Conservation (phyloP, 1,139 yeast species). For the Geotrichum europaeum region DNA sequence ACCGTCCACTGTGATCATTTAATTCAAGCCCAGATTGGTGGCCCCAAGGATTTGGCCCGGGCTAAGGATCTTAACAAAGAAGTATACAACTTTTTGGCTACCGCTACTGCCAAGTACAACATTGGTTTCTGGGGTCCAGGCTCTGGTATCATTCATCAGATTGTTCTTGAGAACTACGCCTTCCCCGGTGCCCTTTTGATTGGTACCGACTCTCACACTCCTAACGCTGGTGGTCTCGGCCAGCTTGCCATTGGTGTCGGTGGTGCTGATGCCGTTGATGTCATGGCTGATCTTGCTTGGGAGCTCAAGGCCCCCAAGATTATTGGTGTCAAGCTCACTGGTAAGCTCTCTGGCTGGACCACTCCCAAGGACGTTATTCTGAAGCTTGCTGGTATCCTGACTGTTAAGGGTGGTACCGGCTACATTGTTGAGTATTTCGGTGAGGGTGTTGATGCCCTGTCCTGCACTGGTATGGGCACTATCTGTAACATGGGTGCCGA, state of each 20-base stretch:
- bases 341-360: slow-evolving; percentile 82
- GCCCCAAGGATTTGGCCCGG: slow-evolving; percentile 61
- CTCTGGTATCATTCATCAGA: slow-evolving; percentile 96
- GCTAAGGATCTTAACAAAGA: slow-evolving; percentile 84
- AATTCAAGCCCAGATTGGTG: slow-evolving; percentile 94
- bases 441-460: slow-evolving; percentile 75
- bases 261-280: slow-evolving; percentile 99
- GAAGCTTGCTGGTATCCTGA: slow-evolving; percentile 77
- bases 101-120: slow-evolving; percentile 88
- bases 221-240: slow-evolving; percentile 97
- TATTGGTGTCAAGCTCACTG: slow-evolving; percentile 86
- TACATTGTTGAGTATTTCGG: slow-evolving; percentile 93
- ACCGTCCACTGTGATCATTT: slow-evolving; percentile 96
- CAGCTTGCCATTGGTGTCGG: slow-evolving; percentile 98
- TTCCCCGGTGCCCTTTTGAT: slow-evolving; percentile 95
- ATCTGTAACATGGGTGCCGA: slow-evolving; percentile 99
- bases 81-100: slow-evolving; percentile 85
- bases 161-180: slow-evolving; percentile 88
- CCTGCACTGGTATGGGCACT: slow-evolving; percentile 99
- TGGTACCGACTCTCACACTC: slow-evolving; percentile 96
- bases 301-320: slow-evolving; percentile 95
- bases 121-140: slow-evolving; percentile 99
- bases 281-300: slow-evolving; percentile 97
- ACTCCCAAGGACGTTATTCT: slow-evolving; percentile 96
- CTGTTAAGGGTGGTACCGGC: slow-evolving; percentile 98